phyloP scores from a whole-genome alignment of 495 filamentous ascomycete genomes.

The Neurospora hispaniola region DNA sequence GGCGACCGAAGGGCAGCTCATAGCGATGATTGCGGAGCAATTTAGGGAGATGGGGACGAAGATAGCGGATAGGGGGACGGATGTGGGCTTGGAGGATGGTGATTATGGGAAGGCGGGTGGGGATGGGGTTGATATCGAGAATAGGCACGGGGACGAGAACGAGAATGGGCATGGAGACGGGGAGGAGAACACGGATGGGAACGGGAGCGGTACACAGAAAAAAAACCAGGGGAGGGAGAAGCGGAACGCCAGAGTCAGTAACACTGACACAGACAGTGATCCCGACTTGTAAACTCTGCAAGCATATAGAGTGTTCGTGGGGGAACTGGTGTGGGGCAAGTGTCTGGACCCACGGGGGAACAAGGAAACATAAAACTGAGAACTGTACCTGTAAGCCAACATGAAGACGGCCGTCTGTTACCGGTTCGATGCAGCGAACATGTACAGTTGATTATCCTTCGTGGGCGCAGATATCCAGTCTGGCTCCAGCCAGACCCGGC shows the following conservation, averaged over 20 bases:
- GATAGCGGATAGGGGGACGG: not conserved
- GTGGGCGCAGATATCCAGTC: not conserved
- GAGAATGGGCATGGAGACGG: not conserved
- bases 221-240: not conserved
- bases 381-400: not conserved
- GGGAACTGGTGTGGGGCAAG: not conserved
- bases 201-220: not conserved
- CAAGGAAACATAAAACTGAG: not conserved
- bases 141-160: not conserved
- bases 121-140: not conserved
- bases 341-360: not conserved
- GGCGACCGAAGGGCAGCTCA: not conserved
- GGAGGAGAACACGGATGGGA: not conserved
- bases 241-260: not conserved
- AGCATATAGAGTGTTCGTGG: not conserved
- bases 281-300: not conserved
- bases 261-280: not conserved
- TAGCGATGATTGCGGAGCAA: not conserved
- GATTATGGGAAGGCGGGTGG: not conserved
- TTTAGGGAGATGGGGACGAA: not conserved
- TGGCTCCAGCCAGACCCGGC: not conserved
- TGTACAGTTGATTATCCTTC: not conserved
- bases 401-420: not conserved
- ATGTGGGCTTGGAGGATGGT: not conserved
- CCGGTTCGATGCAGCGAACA: not conserved